These are phyloP conservation scores for Coemansia pectinata DNA, from an alignment of 192 early-diverging fungal species.

Conservation along the genomic window DNA sequence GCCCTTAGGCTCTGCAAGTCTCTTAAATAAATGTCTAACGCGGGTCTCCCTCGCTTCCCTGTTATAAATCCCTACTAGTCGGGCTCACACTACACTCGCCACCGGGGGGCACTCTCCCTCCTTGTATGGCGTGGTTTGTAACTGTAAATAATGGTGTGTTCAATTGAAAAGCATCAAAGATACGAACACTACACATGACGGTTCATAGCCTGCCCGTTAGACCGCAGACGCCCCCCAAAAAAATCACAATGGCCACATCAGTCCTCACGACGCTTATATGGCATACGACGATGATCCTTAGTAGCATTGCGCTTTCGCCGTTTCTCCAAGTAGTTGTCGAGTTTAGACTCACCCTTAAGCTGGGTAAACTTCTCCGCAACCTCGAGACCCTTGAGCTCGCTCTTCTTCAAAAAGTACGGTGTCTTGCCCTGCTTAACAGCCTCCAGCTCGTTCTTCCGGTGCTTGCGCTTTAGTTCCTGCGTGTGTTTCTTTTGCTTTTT, in stretches of 20 bases:
- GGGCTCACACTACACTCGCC: not conserved
- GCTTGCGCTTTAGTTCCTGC: slow-evolving; percentile 70
- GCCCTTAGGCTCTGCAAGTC: not conserved
- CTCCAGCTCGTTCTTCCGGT: slow-evolving; percentile 81
- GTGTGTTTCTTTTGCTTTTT: slow-evolving; percentile 55
- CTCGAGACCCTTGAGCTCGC: slow-evolving; percentile 78
- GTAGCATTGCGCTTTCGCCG: slow-evolving; percentile 89
- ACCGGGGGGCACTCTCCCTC: not conserved
- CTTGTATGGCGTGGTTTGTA: not conserved
- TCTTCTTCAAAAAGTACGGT: slow-evolving; percentile 91
- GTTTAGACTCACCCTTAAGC: slow-evolving; percentile 65
- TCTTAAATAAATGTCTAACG: not conserved
- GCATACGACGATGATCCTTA: slow-evolving; percentile 76
- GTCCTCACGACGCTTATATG: slow-evolving; percentile 57
- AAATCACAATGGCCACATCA: not conserved
- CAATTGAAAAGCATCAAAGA: not conserved
- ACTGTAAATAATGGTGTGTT: not conserved
- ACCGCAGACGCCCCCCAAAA: not conserved
- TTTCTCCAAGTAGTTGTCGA: slow-evolving; percentile 91
- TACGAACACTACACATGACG: not conserved
- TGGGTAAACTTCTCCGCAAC: slow-evolving; percentile 83
- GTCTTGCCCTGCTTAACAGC: slow-evolving; percentile 85
- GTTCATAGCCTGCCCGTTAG: not conserved
- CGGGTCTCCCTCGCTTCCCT: not conserved
- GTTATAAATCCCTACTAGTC: not conserved